These are phyloP conservation scores for Cryptococcus maquisensis DNA, from an alignment of 1,284 basidiomycete genomes.

Conservation along the genomic window DNA sequence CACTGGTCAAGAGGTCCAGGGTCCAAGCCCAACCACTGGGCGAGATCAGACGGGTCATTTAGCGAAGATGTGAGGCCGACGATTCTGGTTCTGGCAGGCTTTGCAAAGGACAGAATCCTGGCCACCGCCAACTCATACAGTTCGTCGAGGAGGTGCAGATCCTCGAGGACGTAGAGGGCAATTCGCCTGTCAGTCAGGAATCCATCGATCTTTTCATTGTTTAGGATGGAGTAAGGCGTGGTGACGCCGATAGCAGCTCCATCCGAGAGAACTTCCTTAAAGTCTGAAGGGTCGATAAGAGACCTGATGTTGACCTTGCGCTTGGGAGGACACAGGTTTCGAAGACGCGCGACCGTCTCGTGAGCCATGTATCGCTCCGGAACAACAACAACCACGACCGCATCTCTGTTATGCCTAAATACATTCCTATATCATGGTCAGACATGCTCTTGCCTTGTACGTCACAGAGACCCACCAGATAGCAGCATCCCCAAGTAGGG, in stretches of 20 bases:
- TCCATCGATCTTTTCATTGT: conserved; percentile 27
- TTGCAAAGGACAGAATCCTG: conserved; percentile 59
- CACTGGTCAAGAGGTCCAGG: conserved; percentile 36
- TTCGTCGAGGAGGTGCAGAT: conserved; percentile 77
- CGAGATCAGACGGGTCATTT: conserved; percentile 73
- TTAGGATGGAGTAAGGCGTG: conserved; percentile 41
- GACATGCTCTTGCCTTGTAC: neutral
- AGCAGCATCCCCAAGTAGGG: conserved; percentile 64
- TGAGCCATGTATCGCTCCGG: conserved; percentile 42
- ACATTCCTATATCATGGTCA: conserved; percentile 35
- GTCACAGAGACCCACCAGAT: conserved; percentile 59
- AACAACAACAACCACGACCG: conserved; percentile 40
- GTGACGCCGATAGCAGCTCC: conserved; percentile 42
- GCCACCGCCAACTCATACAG: conserved; percentile 79
- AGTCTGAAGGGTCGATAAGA: conserved; percentile 25
- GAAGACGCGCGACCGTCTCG: conserved; percentile 41
- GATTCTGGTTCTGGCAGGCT: conserved; percentile 62
- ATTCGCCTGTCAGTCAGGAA: conserved; percentile 49
- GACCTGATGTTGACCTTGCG: conserved; percentile 27
- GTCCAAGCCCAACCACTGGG: conserved; percentile 72
- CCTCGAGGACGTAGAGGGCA: conserved; percentile 73
- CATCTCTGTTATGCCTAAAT: conserved; percentile 32
- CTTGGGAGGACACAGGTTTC: conserved; percentile 25
- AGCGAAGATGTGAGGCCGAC: conserved; percentile 77
- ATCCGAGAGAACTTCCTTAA: conserved; percentile 17